These are phyloP conservation scores for Penicillium brasilianum DNA, from an alignment of 2,329 filamentous ascomycete genomes.

Conservation along the genomic window DNA sequence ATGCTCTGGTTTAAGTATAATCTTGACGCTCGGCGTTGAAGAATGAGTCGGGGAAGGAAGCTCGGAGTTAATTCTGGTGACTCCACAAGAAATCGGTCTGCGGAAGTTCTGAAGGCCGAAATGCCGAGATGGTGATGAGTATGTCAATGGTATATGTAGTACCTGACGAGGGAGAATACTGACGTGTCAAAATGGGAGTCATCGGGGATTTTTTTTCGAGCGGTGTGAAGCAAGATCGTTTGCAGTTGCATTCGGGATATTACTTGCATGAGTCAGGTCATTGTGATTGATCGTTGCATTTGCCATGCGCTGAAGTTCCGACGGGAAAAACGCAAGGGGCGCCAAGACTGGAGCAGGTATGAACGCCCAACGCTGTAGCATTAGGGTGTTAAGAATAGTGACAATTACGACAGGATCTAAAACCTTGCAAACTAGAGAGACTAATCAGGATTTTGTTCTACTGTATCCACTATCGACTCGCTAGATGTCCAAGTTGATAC, in stretches of 20 bases:
- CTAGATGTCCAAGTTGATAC: neutral
- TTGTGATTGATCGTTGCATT: neutral
- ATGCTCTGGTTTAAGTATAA: neutral
- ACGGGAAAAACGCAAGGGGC: neutral
- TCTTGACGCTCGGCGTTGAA: conserved; percentile 1
- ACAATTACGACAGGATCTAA: too few relatives aligned
- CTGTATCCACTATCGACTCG: neutral
- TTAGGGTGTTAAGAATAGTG: too few relatives aligned
- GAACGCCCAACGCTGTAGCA: too few relatives aligned
- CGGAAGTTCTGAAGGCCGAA: conserved; percentile 9
- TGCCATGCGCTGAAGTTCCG: neutral
- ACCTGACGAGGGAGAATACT: neutral
- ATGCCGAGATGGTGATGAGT: neutral
- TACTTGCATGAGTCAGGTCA: neutral
- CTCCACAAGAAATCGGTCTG: conserved; percentile 1
- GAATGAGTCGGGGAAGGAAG: neutral
- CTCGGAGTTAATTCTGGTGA: conserved; percentile 6
- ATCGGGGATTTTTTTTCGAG: neutral
- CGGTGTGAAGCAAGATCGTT: neutral
- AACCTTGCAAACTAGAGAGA: too few relatives aligned
- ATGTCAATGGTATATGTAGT: neutral
- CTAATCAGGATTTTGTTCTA: too few relatives aligned
- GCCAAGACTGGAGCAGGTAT: neutral
- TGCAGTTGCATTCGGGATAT: neutral
- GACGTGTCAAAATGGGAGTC: neutral